Evolutionary conservation across 768 basidiomycete species (phyloP).

Genomic region (Cystofilobasidium capitatum): DNA sequence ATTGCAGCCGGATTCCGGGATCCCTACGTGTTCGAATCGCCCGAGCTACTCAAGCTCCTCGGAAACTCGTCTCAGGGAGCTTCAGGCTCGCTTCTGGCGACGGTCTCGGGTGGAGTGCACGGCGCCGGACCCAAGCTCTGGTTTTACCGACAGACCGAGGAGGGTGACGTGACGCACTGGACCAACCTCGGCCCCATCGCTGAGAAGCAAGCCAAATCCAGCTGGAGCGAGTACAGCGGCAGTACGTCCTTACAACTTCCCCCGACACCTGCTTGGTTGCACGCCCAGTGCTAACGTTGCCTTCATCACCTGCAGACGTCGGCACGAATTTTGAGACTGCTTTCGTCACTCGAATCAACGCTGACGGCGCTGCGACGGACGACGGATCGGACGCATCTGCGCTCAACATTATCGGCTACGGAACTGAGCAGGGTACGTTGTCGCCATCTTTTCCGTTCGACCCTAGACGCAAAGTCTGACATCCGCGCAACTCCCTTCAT

Average conservation of each 20-base stretch:
- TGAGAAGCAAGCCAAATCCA: background rate
- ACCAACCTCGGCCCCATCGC: slow-evolving; percentile 26
- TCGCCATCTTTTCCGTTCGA: background rate
- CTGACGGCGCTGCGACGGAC: slow-evolving; percentile 25
- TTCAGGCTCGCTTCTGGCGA: slow-evolving; percentile 24
- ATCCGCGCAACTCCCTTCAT: no score
- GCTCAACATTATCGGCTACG: slow-evolving; percentile 26
- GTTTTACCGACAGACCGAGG: slow-evolving; percentile 29
- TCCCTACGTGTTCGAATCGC: slow-evolving; percentile 31
- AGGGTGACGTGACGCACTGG: slow-evolving; percentile 28
- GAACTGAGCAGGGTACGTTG: slow-evolving; percentile 29
- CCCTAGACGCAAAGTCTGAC: no score
- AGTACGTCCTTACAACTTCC: slow-evolving; percentile 2
- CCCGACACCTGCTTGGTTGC: background rate
- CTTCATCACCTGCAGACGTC: slow-evolving; percentile 12
- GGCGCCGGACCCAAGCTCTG: slow-evolving; percentile 28
- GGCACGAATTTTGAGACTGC: slow-evolving; percentile 31
- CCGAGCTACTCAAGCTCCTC: slow-evolving; percentile 22
- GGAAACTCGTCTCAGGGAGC: slow-evolving; percentile 4
- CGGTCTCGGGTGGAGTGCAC: slow-evolving; percentile 30
- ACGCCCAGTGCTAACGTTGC: background rate
- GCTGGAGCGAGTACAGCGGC: slow-evolving; percentile 29
- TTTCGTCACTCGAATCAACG: slow-evolving; percentile 29
- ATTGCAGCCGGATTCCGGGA: slow-evolving; percentile 30
- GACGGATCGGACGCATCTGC: slow-evolving; percentile 27